These are phyloP conservation scores for Meredithiella fracta DNA, from an alignment of 2,329 filamentous ascomycete species.

Conservation along the genomic window DNA sequence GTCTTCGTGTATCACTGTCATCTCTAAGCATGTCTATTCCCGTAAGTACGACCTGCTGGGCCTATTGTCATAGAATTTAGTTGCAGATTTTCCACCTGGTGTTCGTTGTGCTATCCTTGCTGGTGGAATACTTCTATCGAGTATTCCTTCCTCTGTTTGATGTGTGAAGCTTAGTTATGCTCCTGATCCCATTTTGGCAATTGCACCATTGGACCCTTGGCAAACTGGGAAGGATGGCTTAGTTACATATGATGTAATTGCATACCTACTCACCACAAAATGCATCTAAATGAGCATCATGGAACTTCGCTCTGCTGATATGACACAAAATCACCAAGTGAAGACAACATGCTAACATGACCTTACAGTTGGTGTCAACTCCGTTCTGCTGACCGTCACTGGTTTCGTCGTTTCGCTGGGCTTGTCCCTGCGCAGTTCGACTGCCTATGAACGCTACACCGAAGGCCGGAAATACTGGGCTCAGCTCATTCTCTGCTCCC, in stretches of 20 bases:
- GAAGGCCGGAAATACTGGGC: conserved; percentile 50
- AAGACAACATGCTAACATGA: conserved; percentile 13
- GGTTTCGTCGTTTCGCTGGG: conserved; percentile 69
- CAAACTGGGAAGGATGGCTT: not conserved
- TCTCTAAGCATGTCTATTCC: conserved; percentile 28
- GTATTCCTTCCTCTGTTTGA: not conserved
- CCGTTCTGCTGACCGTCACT: conserved; percentile 53
- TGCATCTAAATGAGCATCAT: not conserved
- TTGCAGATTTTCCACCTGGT: not conserved
- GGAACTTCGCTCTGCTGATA: not conserved
- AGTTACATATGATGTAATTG: not conserved
- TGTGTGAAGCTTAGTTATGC: not conserved
- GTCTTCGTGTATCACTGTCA: conserved; percentile 47
- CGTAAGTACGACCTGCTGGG: conserved; percentile 10
- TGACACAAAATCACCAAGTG: not conserved
- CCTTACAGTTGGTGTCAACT: conserved; percentile 32
- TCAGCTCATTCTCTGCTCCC: conserved; percentile 41
- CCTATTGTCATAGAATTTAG: too few species aligned
- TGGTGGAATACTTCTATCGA: not conserved
- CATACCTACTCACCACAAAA: not conserved
- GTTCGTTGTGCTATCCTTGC: not conserved
- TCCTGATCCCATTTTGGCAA: not conserved
- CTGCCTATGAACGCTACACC: conserved; percentile 57
- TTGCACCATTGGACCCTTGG: not conserved
- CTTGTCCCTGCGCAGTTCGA: conserved; percentile 62